Evolutionary conservation across 2,329 filamentous ascomycete species (phyloP).

Genomic region (Samsoniella hepiali): DNA sequence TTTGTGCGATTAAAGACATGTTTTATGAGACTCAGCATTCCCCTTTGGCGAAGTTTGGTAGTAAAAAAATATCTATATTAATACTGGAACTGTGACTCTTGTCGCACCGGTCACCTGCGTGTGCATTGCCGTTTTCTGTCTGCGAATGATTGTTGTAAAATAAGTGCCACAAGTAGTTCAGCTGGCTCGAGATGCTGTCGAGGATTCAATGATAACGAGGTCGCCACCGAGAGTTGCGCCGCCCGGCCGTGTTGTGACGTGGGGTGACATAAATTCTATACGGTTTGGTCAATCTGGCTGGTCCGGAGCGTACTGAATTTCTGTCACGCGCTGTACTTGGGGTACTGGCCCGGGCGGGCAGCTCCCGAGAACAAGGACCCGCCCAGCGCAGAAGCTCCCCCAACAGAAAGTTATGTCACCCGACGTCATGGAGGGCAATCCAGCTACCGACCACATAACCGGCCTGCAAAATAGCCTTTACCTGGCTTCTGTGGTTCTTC

Average conservation of each 20-base stretch:
- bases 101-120: not conserved
- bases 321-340: no score
- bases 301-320: no score
- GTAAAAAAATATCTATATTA: constrained; percentile 27
- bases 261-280: no score
- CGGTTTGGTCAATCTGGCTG: no score
- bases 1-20: constrained; percentile 26
- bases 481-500: not conserved
- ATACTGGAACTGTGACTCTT: constrained; percentile 12
- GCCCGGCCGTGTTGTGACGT: not conserved
- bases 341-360: not conserved
- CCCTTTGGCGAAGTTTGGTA: constrained; percentile 34
- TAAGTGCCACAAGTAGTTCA: not conserved
- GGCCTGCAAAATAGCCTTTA: not conserved
- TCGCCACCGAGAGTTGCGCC: constrained; percentile 6
- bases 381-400: constrained; percentile 2
- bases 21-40: constrained; percentile 34
- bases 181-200: not conserved
- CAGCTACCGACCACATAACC: not conserved
- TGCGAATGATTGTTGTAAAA: not conserved
- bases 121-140: not conserved
- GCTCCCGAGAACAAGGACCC: constrained; percentile 7
- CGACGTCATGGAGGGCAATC: constrained; percentile 17
- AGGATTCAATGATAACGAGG: not conserved
- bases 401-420: constrained; percentile 17